phyloP scores from a whole-genome alignment of 2,329 filamentous ascomycete genomes.

The Hortaea sp. region DNA sequence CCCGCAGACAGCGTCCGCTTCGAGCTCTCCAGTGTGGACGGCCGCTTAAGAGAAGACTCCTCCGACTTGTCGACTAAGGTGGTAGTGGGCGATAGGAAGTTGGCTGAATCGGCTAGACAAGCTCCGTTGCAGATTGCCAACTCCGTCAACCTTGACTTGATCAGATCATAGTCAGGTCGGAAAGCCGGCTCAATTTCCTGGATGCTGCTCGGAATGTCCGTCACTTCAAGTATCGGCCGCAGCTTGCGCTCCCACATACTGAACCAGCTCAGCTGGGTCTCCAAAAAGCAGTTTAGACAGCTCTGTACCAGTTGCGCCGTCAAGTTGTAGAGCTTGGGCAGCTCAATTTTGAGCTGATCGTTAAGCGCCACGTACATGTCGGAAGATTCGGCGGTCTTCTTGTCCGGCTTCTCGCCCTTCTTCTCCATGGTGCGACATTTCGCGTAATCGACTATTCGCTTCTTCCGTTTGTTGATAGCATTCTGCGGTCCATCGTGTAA shows the following conservation, averaged over 20 bases:
- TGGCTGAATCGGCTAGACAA: slow-evolving; percentile 47
- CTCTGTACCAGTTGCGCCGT: slow-evolving; percentile 78
- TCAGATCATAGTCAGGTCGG: slow-evolving; percentile 65
- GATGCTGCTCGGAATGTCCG: slow-evolving; percentile 54
- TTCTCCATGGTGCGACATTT: slow-evolving; percentile 69
- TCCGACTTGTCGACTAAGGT: slow-evolving; percentile 27
- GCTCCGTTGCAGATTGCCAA: slow-evolving; percentile 71
- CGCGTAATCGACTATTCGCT: slow-evolving; percentile 82
- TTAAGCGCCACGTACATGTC: slow-evolving; percentile 89
- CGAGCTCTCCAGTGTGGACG: slow-evolving; percentile 26
- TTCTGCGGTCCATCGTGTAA: slow-evolving; percentile 74
- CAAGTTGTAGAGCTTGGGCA: slow-evolving; percentile 70
- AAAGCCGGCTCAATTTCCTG: slow-evolving; percentile 69
- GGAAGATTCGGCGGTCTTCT: slow-evolving; percentile 71
- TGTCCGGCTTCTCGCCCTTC: slow-evolving; percentile 74
- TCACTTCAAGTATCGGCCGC: slow-evolving; percentile 59
- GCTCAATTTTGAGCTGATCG: slow-evolving; percentile 82
- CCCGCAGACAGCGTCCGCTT: slow-evolving; percentile 29
- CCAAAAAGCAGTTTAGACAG: slow-evolving; percentile 72
- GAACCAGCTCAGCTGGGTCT: slow-evolving; percentile 77
- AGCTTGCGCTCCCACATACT: slow-evolving; percentile 76
- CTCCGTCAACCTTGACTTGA: slow-evolving; percentile 60
- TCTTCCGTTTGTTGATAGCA: slow-evolving; percentile 88
- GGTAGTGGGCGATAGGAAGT: slow-evolving; percentile 47
- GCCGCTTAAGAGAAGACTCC: slow-evolving; percentile 28